Conservation (phyloP, 768 basidiomycete genomes). For the Tulasnella sp. region DNA sequence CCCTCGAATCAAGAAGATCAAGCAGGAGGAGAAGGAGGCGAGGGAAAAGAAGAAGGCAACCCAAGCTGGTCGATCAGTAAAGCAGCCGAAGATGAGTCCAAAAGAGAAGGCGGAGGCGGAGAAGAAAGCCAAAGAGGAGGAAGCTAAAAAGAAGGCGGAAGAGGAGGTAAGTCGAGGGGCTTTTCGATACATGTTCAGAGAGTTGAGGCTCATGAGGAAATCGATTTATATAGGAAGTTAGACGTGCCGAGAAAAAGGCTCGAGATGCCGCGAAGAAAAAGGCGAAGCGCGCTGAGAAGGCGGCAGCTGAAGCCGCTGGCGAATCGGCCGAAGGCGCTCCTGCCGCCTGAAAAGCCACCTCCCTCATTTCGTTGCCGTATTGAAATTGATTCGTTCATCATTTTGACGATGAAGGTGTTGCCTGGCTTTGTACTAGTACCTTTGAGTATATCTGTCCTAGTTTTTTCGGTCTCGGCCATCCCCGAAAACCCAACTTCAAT, state of each 20-base stretch:
- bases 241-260: background rate
- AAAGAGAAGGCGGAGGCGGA: slow-evolving; percentile 70
- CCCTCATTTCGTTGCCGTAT: background rate
- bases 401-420: no score
- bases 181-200: background rate
- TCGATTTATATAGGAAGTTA: background rate
- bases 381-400: background rate
- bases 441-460: background rate
- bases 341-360: background rate
- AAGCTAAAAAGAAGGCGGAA: slow-evolving; percentile 68
- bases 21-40: slow-evolving; percentile 91
- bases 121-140: slow-evolving; percentile 38
- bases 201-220: no score
- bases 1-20: slow-evolving; percentile 95
- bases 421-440: background rate
- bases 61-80: slow-evolving; percentile 37
- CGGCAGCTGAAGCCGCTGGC: background rate
- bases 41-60: slow-evolving; percentile 69
- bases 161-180: slow-evolving; percentile 43
- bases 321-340: background rate
- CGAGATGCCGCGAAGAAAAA: slow-evolving; percentile 9
- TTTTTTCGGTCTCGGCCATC: no score
- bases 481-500: no score
- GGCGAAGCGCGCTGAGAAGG: slow-evolving; percentile 15
- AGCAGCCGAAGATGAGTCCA: slow-evolving; percentile 40